Conservation (phyloP, 345 rosid species). For the Orychophragmus violaceus region DNA sequence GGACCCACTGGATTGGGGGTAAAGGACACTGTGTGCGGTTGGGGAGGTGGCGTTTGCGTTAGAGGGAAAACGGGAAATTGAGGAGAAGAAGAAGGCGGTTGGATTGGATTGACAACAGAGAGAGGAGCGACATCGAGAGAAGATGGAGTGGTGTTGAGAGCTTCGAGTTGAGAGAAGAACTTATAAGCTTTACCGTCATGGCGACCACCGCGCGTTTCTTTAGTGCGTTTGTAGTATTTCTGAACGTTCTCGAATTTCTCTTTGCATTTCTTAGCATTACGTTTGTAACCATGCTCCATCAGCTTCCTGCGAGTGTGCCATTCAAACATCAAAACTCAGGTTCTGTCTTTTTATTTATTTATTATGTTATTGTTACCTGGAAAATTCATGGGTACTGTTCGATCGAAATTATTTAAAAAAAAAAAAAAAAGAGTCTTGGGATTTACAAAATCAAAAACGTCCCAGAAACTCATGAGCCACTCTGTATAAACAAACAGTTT, state of each 20-base stretch:
- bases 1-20: constrained; percentile 8
- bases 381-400: constrained; percentile 1
- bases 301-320: constrained; percentile 53
- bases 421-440: constrained; percentile 39
- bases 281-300: constrained; percentile 62
- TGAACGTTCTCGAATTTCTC: constrained; percentile 95
- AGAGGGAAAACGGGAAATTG: constrained; percentile 26
- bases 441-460: constrained; percentile 48
- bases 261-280: constrained; percentile 86
- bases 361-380: neutral
- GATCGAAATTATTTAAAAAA: constrained; percentile 7
- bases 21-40: neutral
- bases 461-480: constrained; percentile 26
- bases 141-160: constrained; percentile 38
- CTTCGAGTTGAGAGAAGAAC: constrained; percentile 80
- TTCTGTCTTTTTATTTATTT: neutral
- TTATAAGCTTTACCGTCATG: constrained; percentile 83
- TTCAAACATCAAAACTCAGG: constrained; percentile 4
- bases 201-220: constrained; percentile 77
- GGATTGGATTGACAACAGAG: constrained; percentile 47
- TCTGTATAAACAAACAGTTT: constrained; percentile 24
- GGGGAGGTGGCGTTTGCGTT: constrained; percentile 20
- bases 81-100: constrained; percentile 23
- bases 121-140: constrained; percentile 53
- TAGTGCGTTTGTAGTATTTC: constrained; percentile 87